phyloP scores from a whole-genome alignment of 805 yeast genomes.

The Starmerella roubikii region DNA sequence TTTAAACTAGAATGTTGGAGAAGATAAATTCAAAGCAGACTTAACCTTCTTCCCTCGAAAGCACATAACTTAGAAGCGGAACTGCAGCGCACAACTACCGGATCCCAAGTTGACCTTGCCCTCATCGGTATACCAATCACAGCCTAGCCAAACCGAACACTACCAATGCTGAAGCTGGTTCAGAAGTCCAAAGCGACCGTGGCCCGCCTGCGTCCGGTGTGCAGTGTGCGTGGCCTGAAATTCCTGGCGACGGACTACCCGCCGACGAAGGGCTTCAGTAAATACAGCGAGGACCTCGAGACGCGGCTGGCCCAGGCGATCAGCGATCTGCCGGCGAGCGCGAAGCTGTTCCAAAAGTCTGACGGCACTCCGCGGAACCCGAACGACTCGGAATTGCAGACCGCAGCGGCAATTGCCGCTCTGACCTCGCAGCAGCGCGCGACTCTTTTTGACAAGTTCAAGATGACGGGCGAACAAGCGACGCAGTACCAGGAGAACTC shows the following conservation, averaged over 20 bases:
- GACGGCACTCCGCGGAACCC: constrained; percentile 67
- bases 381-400: constrained; percentile 53
- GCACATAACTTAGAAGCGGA: too few relatives aligned
- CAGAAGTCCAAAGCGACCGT: constrained; percentile 1
- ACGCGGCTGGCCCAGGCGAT: constrained; percentile 32
- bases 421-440: constrained; percentile 46
- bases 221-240: constrained; percentile 17
- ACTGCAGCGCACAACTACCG: too few relatives aligned
- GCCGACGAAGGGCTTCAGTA: constrained; percentile 28
- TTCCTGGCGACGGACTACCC: constrained; percentile 25
- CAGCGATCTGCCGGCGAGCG: constrained; percentile 48
- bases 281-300: constrained; percentile 35
- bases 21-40: too few relatives aligned
- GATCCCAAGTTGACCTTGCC: background rate
- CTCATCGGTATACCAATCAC: background rate
- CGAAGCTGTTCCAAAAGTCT: constrained; percentile 54
- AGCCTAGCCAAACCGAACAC: background rate
- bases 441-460: constrained; percentile 33
- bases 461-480: constrained; percentile 39
- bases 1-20: too few relatives aligned
- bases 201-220: background rate
- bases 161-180: constrained; percentile 8
- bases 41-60: too few relatives aligned
- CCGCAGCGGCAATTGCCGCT: constrained; percentile 55
- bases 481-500: constrained; percentile 49